Evolutionary conservation across 164 flowering plant genomes (phyloP), one percentile per base, ranked within the genome.

Genomic region (Paratinospora sagittata): DNA sequence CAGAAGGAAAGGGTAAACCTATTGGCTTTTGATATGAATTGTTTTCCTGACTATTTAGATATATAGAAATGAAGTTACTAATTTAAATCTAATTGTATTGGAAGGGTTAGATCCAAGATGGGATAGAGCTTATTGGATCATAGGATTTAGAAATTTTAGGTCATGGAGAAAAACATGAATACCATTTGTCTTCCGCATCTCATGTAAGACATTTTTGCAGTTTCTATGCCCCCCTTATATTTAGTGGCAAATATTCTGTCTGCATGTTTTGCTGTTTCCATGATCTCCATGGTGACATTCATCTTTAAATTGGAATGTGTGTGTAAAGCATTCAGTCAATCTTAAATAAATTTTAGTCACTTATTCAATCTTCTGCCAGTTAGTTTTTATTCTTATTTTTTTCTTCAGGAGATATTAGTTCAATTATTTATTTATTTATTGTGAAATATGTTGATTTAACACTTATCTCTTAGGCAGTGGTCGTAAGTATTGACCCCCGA

Each of bases 401-500:
- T 30, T 2, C 17, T 47, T 52, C 61, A 5, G 61, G 24, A 55
- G 61, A 17, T 43, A 10, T 21, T 57, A 19, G 7, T 21, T n/a
- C n/a, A n/a, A n/a, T n/a, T n/a, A n/a, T n/a, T n/a, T n/a, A n/a
- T n/a, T n/a, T n/a, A n/a, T 2, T n/a, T 21, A 36, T 6, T 19
- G 26, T 3, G 6, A 13, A 43, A 17, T 67, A 8, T 41, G 41
- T 57, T 78, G 67, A 68, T 64, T 66, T 71, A 26, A 10, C 24
- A 39, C 55, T 63, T 63, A 27, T 47, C 37, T 72, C 55, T 24
- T 57, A 95, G 99, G 99, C 99, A 66, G 99, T 95, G 68, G 98
- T 95, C 78, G 97, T 95, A 65, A 92, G 99, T 76, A 91, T 95
- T 78, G 99, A 95, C 84, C 99, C 99, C 71, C 91, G 95, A 68